These are phyloP conservation scores for Diophrys sp. DNA, from an alignment of 73 alveolate genomes.

Conservation along the genomic window DNA sequence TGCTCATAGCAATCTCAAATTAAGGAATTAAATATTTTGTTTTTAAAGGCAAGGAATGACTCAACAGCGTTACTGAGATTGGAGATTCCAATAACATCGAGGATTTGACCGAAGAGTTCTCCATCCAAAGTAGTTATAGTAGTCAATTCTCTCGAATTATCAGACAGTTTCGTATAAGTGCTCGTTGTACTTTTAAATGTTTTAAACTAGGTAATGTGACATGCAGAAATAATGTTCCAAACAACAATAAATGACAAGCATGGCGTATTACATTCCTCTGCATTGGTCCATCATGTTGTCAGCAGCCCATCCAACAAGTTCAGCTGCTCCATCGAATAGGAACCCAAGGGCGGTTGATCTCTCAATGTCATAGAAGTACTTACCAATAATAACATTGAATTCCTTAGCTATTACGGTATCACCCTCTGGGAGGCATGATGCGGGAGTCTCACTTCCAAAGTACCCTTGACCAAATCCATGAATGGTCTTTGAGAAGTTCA, in stretches of 20 bases:
- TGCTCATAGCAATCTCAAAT: too few relatives aligned
- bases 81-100: neutral
- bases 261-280: neutral
- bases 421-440: neutral
- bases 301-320: neutral
- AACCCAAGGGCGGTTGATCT: neutral
- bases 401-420: neutral
- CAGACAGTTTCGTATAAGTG: neutral
- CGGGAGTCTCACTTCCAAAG: neutral
- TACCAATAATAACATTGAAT: too few relatives aligned
- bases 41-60: conserved; percentile 1
- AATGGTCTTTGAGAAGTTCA: neutral
- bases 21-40: too few relatives aligned
- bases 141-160: neutral
- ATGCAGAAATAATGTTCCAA: neutral
- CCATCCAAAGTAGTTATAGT: neutral
- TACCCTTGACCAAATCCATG: neutral
- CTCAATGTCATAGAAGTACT: neutral
- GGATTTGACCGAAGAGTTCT: neutral
- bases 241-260: neutral
- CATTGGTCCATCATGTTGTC: neutral
- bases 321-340: neutral
- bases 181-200: neutral
- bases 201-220: neutral
- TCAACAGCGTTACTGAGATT: neutral